Percentiles rank a stretch among this genome's conserved stretches.
These are phyloP conservation scores for Saccharomyces hybrid DNA, from an alignment of 1,139 yeast genomes.

Conservation along the genomic window DNA sequence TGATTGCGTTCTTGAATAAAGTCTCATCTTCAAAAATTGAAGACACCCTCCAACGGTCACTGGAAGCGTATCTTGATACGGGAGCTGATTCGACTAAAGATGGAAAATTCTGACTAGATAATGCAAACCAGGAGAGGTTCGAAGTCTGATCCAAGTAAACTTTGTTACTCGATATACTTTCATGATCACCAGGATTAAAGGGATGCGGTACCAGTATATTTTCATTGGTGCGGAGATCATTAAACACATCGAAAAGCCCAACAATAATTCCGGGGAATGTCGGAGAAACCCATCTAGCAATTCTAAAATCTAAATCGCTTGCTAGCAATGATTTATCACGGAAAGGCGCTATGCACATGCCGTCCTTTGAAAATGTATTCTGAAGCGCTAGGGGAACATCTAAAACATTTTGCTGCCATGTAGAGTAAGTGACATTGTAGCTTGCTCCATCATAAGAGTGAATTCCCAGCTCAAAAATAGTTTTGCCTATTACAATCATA, in stretches of 20 bases:
- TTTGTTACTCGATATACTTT: slow-evolving; percentile 26
- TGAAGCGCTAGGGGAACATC: slow-evolving; percentile 56
- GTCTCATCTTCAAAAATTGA: slow-evolving; percentile 32
- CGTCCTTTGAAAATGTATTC: slow-evolving; percentile 54
- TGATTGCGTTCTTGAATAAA: slow-evolving; percentile 33
- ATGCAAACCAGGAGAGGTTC: slow-evolving; percentile 76
- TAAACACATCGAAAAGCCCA: slow-evolving; percentile 31
- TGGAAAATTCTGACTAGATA: slow-evolving; percentile 72
- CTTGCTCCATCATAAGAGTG: slow-evolving; percentile 58
- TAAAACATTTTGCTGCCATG: slow-evolving; percentile 83
- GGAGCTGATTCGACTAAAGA: slow-evolving; percentile 78
- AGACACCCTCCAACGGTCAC: slow-evolving; percentile 37
- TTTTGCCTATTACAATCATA: slow-evolving; percentile 33
- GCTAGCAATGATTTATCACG: slow-evolving; percentile 67
- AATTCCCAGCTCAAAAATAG: slow-evolving; percentile 51
- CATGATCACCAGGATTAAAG: slow-evolving; percentile 31
- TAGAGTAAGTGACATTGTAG: slow-evolving; percentile 83
- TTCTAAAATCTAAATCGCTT: slow-evolving; percentile 53
- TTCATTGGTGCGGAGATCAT: slow-evolving; percentile 20
- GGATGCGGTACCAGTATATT: slow-evolving; percentile 58
- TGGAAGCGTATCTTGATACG: slow-evolving; percentile 47
- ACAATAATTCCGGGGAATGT: slow-evolving; percentile 29
- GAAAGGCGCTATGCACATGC: slow-evolving; percentile 73
- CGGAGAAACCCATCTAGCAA: slow-evolving; percentile 70
- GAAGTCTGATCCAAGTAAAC: slow-evolving; percentile 62